A percentile compares a stretch with the other conserved stretches of the same genome.
These are phyloP conservation scores for Nitzschia sp. DNA, from an alignment of 108 stramenopile species.

Conservation along the genomic window DNA sequence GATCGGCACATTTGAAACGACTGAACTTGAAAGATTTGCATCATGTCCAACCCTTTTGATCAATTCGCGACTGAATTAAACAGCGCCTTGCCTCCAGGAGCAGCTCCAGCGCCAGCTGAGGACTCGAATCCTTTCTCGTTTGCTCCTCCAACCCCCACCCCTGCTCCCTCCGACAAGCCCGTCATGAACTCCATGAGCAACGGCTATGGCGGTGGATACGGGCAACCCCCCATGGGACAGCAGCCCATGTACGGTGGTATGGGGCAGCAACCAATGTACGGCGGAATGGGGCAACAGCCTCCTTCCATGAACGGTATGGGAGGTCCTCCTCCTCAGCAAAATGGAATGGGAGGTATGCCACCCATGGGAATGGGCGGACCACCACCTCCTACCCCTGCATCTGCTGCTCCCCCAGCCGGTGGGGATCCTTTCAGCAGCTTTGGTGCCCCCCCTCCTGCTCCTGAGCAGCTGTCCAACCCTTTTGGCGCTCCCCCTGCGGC, in stretches of 20 bases:
- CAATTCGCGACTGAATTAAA: constrained; percentile 68
- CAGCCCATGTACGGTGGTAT: constrained; percentile 21
- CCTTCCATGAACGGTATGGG: constrained; percentile 23
- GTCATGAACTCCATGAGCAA: constrained; percentile 30
- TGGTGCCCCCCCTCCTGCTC: constrained; percentile 12
- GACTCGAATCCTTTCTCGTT: constrained; percentile 30
- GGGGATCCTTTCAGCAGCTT: constrained; percentile 5
- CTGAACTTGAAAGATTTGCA: constrained; percentile 11
- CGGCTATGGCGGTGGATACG: constrained; percentile 13
- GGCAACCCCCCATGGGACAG: constrained; percentile 14
- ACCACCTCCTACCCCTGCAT: not conserved
- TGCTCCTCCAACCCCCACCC: constrained; percentile 29
- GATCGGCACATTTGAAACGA: constrained; percentile 6
- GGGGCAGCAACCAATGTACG: constrained; percentile 23
- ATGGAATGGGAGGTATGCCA: too few relatives aligned
- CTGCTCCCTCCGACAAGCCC: constrained; percentile 38
- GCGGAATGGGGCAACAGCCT: constrained; percentile 17
- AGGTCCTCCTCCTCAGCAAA: constrained; percentile 8
- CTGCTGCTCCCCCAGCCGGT: constrained; percentile 14
- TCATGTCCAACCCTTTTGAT: constrained; percentile 84
- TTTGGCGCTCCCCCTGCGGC: not conserved
- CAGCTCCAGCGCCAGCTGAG: constrained; percentile 24
- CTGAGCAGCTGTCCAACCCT: constrained; percentile 8
- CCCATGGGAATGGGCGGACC: constrained; percentile 6
- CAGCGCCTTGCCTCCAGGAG: constrained; percentile 50